phyloP scores from a whole-genome alignment of 768 basidiomycete genomes.

The Trametes coccinea region DNA sequence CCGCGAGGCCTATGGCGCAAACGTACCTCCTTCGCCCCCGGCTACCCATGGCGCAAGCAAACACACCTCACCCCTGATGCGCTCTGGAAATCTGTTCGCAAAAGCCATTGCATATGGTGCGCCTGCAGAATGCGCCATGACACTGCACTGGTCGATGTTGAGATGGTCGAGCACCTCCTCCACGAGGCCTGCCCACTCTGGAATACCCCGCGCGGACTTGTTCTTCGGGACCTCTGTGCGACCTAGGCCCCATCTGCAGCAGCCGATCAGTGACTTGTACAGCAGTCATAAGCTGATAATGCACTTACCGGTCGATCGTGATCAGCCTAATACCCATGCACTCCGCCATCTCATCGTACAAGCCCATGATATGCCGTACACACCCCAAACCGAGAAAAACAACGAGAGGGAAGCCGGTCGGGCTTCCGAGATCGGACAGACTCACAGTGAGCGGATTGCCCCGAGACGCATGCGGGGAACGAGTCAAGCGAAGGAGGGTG shows the following conservation, averaged over 20 bases:
- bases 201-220: constrained; percentile 73
- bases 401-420: constrained; percentile 84
- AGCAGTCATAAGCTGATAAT: background rate
- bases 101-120: constrained; percentile 92
- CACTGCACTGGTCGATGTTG: constrained; percentile 74
- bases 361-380: constrained; percentile 90
- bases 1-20: background rate
- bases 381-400: constrained; percentile 93
- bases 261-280: background rate
- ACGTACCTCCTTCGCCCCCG: constrained; percentile 83
- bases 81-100: constrained; percentile 70
- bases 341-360: constrained; percentile 96
- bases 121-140: constrained; percentile 96
- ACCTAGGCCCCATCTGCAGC: constrained; percentile 84
- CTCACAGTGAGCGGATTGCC: constrained; percentile 81
- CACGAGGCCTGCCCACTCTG: constrained; percentile 89
- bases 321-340: constrained; percentile 85
- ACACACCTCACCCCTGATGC: constrained; percentile 82
- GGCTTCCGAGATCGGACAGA: constrained; percentile 87
- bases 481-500: constrained; percentile 73
- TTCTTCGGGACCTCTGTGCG: constrained; percentile 70
- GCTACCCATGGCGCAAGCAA: constrained; percentile 96
- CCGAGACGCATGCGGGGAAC: constrained; percentile 76
- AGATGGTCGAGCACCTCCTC: constrained; percentile 87
- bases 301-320: constrained; percentile 82